Evolutionary conservation across 306 rosid species (phyloP).

Genomic region (Dryas drummondii): DNA sequence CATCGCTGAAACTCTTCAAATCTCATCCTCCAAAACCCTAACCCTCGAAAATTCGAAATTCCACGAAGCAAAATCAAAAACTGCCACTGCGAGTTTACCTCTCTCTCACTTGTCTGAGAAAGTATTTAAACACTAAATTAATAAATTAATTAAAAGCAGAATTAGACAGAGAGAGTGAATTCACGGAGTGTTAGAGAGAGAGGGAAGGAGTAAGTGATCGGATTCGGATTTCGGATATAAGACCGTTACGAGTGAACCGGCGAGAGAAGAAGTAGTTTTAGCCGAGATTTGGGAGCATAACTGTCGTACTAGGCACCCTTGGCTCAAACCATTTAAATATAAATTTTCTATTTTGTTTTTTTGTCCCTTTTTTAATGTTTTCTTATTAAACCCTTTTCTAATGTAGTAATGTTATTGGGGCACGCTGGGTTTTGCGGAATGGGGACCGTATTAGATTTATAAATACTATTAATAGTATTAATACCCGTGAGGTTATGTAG

Average conservation of each 20-base stretch:
- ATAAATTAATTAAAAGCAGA: background rate
- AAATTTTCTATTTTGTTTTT: background rate
- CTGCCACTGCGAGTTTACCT: background rate
- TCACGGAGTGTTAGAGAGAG: background rate
- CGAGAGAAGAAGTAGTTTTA: conserved; percentile 16
- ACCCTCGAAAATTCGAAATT: conserved; percentile 6
- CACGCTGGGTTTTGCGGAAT: conserved; percentile 34
- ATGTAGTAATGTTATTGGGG: background rate
- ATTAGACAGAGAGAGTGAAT: background rate
- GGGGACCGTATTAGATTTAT: background rate
- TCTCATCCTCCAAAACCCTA: conserved; percentile 40
- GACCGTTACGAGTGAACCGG: conserved; percentile 32
- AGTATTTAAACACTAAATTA: background rate
- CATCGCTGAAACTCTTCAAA: conserved; percentile 42
- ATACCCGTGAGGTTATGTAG: too few relatives aligned
- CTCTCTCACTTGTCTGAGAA: background rate
- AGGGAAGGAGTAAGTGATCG: conserved; percentile 21
- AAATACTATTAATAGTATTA: too few relatives aligned
- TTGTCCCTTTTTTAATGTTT: background rate
- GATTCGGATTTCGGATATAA: background rate
- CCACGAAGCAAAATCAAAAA: background rate
- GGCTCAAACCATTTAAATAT: conserved; percentile 2
- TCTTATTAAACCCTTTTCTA: background rate
- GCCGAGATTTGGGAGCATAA: conserved; percentile 55
- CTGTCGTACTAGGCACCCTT: conserved; percentile 40